Conservation (phyloP, 768 basidiomycete species). For the Mycena maculata region DNA sequence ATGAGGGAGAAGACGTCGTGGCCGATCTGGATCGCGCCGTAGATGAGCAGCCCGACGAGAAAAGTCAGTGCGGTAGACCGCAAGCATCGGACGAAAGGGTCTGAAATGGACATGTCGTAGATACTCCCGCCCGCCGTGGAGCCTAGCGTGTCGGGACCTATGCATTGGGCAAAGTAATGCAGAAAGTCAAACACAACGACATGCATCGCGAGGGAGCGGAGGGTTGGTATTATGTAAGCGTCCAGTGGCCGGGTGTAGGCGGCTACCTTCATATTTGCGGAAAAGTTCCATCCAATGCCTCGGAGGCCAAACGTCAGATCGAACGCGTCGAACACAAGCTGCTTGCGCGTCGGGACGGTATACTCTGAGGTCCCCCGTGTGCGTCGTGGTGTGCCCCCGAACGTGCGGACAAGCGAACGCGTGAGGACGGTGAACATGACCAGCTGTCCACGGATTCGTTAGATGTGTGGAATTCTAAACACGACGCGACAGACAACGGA, state of each 20-base stretch:
- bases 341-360: background rate
- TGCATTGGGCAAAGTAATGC: conserved; percentile 59
- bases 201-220: conserved; percentile 47
- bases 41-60: conserved; percentile 57
- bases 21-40: conserved; percentile 55
- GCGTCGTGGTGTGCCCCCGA: conserved; percentile 28
- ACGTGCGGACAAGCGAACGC: conserved; percentile 22
- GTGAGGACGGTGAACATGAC: conserved; percentile 38
- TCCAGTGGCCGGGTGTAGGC: conserved; percentile 54
- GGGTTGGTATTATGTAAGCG: conserved; percentile 51
- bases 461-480: conserved; percentile 1
- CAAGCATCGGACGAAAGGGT: conserved; percentile 48
- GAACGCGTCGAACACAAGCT: conserved; percentile 52
- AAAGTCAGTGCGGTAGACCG: conserved; percentile 58
- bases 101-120: conserved; percentile 51
- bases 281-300: conserved; percentile 74
- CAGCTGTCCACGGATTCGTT: conserved; percentile 45
- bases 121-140: conserved; percentile 55
- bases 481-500: conserved; percentile 50
- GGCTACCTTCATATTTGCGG: conserved; percentile 54
- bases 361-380: background rate
- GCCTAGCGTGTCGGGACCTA: conserved; percentile 56
- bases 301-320: conserved; percentile 66
- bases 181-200: conserved; percentile 56
- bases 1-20: conserved; percentile 58